phyloP scores from a whole-genome alignment of 1,139 yeast species.

The Meyerozyma sp. region DNA sequence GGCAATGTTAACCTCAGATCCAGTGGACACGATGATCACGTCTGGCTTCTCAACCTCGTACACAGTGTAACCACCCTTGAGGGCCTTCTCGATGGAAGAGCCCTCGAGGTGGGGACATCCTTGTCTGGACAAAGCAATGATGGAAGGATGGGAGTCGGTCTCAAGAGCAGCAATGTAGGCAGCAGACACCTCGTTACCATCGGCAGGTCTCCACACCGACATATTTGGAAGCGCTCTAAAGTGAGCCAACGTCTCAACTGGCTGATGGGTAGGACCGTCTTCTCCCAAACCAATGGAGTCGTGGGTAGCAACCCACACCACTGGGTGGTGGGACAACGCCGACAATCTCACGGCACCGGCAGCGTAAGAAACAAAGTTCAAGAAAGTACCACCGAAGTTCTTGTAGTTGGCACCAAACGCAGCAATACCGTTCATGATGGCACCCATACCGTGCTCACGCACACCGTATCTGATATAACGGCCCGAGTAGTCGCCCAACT shows the following conservation, averaged over 20 bases:
- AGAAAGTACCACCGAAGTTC: conserved; percentile 97
- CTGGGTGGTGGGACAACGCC: conserved; percentile 90
- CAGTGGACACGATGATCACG: conserved; percentile 81
- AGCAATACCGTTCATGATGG: conserved; percentile 95
- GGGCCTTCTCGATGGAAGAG: conserved; percentile 85
- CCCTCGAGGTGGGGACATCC: conserved; percentile 96
- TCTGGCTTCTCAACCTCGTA: conserved; percentile 62
- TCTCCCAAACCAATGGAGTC: conserved; percentile 99
- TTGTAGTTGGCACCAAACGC: conserved; percentile 93
- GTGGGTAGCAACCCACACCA: conserved; percentile 97
- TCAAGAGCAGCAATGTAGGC: conserved; percentile 82
- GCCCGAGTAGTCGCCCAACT: conserved; percentile 84
- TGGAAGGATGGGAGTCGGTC: conserved; percentile 72
- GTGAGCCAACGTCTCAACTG: conserved; percentile 97
- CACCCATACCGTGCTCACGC: conserved; percentile 99
- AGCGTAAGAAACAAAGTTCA: conserved; percentile 96
- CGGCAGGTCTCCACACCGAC: conserved; percentile 99
- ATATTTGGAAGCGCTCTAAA: conserved; percentile 95
- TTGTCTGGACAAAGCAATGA: conserved; percentile 94
- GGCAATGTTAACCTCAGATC: conserved; percentile 88
- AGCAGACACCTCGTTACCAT: conserved; percentile 98
- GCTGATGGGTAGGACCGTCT: conserved; percentile 99
- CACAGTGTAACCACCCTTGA: conserved; percentile 92
- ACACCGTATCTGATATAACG: conserved; percentile 98
- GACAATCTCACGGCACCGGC: conserved; percentile 96